Evolutionary conservation across 1,139 yeast genomes (phyloP).

Genomic region (Wickerhamomyces sp.): DNA sequence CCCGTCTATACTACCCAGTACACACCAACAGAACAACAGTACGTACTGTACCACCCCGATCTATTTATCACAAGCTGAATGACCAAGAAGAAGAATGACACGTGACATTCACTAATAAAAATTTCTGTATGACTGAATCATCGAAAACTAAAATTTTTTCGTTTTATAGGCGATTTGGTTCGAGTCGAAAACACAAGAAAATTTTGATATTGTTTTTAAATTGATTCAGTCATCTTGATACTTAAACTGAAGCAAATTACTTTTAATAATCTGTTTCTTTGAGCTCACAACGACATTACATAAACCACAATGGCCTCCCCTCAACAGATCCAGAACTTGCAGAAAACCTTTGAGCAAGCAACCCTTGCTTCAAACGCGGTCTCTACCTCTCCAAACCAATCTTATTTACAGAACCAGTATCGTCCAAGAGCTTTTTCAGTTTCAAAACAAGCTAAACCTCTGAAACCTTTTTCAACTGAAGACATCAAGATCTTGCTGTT

Average conservation of each 20-base stretch:
- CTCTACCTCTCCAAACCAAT: slow-evolving; percentile 59
- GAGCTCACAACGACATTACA: background rate
- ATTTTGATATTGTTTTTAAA: too few relatives aligned
- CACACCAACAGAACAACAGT: too few relatives aligned
- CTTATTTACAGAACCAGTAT: slow-evolving; percentile 34
- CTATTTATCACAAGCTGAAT: too few relatives aligned
- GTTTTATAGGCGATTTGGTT: too few relatives aligned
- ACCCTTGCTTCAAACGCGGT: slow-evolving; percentile 59
- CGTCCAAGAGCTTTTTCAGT: slow-evolving; percentile 27
- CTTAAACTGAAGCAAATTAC: background rate
- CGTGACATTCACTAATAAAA: too few relatives aligned
- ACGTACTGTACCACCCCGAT: too few relatives aligned
- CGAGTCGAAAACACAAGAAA: too few relatives aligned
- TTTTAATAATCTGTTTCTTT: background rate
- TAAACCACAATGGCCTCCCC: slow-evolving; percentile 53
- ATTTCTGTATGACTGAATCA: too few relatives aligned
- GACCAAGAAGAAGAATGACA: too few relatives aligned
- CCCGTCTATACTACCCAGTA: too few relatives aligned
- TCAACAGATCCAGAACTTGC: slow-evolving; percentile 55
- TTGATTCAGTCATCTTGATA: too few relatives aligned
- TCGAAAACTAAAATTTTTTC: too few relatives aligned
- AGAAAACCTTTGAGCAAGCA: slow-evolving; percentile 53
- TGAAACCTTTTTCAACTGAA: slow-evolving; percentile 86
- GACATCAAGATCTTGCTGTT: slow-evolving; percentile 86
- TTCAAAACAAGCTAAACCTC: slow-evolving; percentile 54